phyloP scores from a whole-genome alignment of 2,329 filamentous ascomycete species.

The Alternaria sp. region DNA sequence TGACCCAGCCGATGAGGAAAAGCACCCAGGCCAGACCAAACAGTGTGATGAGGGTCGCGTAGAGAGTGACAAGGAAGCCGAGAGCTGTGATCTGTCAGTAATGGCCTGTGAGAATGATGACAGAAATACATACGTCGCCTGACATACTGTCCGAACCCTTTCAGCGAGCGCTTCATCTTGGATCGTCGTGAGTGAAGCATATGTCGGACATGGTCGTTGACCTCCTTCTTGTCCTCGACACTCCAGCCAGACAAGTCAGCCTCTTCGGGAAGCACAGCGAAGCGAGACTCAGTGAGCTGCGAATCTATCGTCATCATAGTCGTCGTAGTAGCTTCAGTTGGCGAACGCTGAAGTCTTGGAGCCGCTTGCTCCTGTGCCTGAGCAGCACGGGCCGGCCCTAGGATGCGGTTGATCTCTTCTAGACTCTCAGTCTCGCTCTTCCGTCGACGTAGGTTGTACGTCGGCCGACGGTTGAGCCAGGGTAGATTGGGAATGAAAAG shows the following conservation, averaged over 20 bases:
- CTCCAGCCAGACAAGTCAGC: constrained; percentile 77
- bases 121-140: constrained; percentile 65
- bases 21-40: constrained; percentile 90
- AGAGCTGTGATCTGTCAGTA: constrained; percentile 61
- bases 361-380: constrained; percentile 30
- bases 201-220: constrained; percentile 87
- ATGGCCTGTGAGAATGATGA: not conserved
- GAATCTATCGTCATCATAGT: constrained; percentile 70
- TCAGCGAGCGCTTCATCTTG: constrained; percentile 80
- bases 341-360: constrained; percentile 35
- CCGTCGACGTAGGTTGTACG: constrained; percentile 73
- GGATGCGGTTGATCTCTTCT: constrained; percentile 40
- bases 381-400: constrained; percentile 31
- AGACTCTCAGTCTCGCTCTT: constrained; percentile 48
- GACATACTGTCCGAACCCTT: constrained; percentile 82
- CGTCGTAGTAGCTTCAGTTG: constrained; percentile 40
- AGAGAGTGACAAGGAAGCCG: constrained; percentile 83
- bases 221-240: constrained; percentile 73
- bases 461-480: constrained; percentile 78
- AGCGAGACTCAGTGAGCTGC: constrained; percentile 72
- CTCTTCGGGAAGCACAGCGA: constrained; percentile 81
- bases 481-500: constrained; percentile 87
- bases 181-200: constrained; percentile 84
- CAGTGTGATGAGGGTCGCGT: constrained; percentile 81
- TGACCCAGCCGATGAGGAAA: constrained; percentile 91